Evolutionary conservation across 2,329 filamentous ascomycete genomes (phyloP).

Genomic region (Fusarium palustre): DNA sequence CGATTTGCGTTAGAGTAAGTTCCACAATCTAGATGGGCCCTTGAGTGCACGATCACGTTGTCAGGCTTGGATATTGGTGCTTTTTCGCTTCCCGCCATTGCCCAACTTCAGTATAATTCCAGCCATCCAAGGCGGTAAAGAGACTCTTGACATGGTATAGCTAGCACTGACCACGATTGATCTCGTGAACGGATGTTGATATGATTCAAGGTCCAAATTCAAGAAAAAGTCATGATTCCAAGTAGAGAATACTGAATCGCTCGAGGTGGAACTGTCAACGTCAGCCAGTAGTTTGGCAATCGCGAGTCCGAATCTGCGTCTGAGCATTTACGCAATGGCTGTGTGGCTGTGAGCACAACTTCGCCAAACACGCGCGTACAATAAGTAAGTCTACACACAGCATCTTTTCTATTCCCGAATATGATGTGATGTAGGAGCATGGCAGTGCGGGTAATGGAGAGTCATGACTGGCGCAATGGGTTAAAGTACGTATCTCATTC

Average conservation of each 20-base stretch:
- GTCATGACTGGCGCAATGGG: slow-evolving; percentile 17
- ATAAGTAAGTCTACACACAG: neutral
- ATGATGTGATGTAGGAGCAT: slow-evolving; percentile 23
- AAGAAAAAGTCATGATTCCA: neutral
- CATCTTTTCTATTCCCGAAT: slow-evolving; percentile 18
- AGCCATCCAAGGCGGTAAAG: slow-evolving; percentile 20
- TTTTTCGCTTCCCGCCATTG: slow-evolving; percentile 16
- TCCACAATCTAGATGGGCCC: slow-evolving; percentile 27
- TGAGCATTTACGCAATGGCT: slow-evolving; percentile 27
- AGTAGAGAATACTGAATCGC: slow-evolving; percentile 16
- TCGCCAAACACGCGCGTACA: slow-evolving; percentile 39
- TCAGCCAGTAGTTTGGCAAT: slow-evolving; percentile 45
- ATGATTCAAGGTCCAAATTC: slow-evolving; percentile 1
- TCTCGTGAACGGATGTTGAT: slow-evolving; percentile 13
- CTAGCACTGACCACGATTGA: slow-evolving; percentile 24
- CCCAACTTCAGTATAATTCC: slow-evolving; percentile 21
- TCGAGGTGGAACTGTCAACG: slow-evolving; percentile 38
- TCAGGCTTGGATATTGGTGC: slow-evolving; percentile 8
- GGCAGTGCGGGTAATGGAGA: slow-evolving; percentile 36
- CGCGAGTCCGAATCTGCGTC: slow-evolving; percentile 19
- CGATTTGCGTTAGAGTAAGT: slow-evolving; percentile 22
- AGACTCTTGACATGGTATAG: slow-evolving; percentile 6
- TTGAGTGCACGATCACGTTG: slow-evolving; percentile 16
- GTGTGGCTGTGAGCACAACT: slow-evolving; percentile 42
- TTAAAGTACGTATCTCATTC: slow-evolving; percentile 3